Conservation (phyloP, 1,284 basidiomycete genomes). For the Apiotrichum gracile region DNA sequence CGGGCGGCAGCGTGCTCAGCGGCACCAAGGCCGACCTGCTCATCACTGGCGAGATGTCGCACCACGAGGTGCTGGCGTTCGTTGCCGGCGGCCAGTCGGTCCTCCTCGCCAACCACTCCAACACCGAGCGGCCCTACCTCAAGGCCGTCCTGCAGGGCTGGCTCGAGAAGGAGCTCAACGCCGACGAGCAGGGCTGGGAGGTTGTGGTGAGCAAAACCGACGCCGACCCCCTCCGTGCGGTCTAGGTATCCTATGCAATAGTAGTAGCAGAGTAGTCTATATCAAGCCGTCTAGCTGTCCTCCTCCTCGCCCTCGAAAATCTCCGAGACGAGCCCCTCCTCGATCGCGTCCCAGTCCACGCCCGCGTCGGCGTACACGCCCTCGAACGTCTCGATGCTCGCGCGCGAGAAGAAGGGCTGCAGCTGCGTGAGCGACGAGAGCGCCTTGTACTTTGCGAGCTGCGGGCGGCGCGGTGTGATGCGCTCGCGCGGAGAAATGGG, state of each 20-base stretch:
- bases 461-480: slow-evolving; percentile 58
- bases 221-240: slow-evolving; percentile 15
- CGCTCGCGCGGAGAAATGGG: not conserved
- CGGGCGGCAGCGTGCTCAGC: slow-evolving; percentile 59
- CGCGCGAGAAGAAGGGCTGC: slow-evolving; percentile 76
- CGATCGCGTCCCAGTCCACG: slow-evolving; percentile 82
- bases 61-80: slow-evolving; percentile 76
- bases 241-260: slow-evolving; percentile 3
- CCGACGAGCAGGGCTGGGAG: slow-evolving; percentile 11
- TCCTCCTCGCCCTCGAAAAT: slow-evolving; percentile 63
- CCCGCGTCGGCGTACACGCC: slow-evolving; percentile 66
- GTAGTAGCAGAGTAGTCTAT: not conserved
- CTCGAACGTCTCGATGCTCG: slow-evolving; percentile 83
- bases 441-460: slow-evolving; percentile 60
- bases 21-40: slow-evolving; percentile 71
- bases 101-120: slow-evolving; percentile 77
- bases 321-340: slow-evolving; percentile 69
- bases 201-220: slow-evolving; percentile 13
- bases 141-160: slow-evolving; percentile 57
- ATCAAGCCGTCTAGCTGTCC: too few species aligned
- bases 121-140: slow-evolving; percentile 83
- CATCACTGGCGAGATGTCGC: slow-evolving; percentile 86
- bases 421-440: slow-evolving; percentile 77
- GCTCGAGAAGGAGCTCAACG: slow-evolving; percentile 55
- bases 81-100: slow-evolving; percentile 67